Evolutionary conservation across 2,329 filamentous ascomycete species (phyloP).

Genomic region (Alternaria triticimaculans): DNA sequence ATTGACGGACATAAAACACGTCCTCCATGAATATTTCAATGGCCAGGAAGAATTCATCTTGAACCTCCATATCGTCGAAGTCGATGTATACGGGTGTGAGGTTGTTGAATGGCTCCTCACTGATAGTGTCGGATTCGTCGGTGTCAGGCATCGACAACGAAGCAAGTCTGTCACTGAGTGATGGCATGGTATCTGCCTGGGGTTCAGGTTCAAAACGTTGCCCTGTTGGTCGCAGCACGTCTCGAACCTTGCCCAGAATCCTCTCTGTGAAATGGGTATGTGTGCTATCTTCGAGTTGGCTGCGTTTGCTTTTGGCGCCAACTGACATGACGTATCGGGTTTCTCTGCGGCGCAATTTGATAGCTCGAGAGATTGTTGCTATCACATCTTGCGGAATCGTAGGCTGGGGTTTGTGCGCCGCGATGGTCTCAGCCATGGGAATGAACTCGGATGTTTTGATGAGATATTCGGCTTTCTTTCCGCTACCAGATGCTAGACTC

Average conservation of each 20-base stretch:
- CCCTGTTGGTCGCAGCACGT: neutral
- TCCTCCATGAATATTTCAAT: neutral
- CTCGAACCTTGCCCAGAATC: neutral
- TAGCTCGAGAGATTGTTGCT: neutral
- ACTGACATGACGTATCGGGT: neutral
- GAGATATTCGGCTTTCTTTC: neutral
- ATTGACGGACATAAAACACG: neutral
- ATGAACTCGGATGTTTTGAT: neutral
- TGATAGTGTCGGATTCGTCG: neutral
- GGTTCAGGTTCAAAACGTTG: neutral
- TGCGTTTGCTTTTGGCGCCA: neutral
- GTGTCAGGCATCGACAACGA: neutral
- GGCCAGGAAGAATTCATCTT: neutral
- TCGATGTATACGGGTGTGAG: neutral
- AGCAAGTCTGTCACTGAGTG: neutral
- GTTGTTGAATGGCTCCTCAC: neutral
- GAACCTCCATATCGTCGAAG: neutral
- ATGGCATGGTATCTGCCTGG: neutral
- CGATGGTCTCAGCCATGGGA: neutral
- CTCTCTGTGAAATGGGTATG: neutral
- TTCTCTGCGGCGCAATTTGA: neutral
- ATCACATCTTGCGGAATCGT: neutral
- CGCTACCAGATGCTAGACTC: neutral
- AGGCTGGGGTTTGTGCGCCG: neutral
- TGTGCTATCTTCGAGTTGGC: neutral